These are phyloP conservation scores for Ophiocordyceps sinensis DNA, from an alignment of 2,329 filamentous ascomycete genomes.

Conservation along the genomic window DNA sequence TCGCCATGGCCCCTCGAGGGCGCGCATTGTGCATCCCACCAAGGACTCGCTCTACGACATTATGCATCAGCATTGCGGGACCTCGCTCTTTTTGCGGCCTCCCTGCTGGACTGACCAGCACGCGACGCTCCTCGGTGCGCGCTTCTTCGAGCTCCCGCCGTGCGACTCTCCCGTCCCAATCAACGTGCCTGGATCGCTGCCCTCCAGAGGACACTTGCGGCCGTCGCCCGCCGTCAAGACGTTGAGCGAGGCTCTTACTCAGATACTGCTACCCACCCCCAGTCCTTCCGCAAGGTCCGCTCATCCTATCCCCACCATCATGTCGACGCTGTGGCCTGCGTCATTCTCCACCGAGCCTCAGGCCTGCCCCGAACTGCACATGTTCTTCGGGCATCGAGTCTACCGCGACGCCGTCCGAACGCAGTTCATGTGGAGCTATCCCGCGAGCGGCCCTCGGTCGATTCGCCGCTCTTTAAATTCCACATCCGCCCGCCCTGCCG, in stretches of 20 bases:
- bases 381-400: constrained; percentile 32
- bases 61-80: constrained; percentile 31
- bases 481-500: too few species aligned
- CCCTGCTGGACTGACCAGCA: constrained; percentile 43
- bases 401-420: constrained; percentile 31
- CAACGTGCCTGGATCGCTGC: constrained; percentile 15
- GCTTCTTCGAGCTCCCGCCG: constrained; percentile 27
- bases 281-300: constrained; percentile 20
- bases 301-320: constrained; percentile 26
- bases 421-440: constrained; percentile 34
- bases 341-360: constrained; percentile 12
- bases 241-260: constrained; percentile 28
- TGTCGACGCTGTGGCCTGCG: constrained; percentile 29
- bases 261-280: constrained; percentile 20
- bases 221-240: constrained; percentile 27
- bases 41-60: constrained; percentile 37
- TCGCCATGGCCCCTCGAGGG: not conserved
- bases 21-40: constrained; percentile 4
- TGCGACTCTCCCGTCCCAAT: constrained; percentile 26
- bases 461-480: too few species aligned
- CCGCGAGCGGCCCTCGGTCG: not conserved
- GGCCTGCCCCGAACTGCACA: constrained; percentile 25
- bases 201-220: constrained; percentile 19
- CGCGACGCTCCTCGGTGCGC: constrained; percentile 28
- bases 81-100: constrained; percentile 34